A percentile compares a stretch with the other conserved stretches of the same genome.
phyloP scores from a whole-genome alignment of 2,329 filamentous ascomycete genomes.

The Fusarium guadeloupense region DNA sequence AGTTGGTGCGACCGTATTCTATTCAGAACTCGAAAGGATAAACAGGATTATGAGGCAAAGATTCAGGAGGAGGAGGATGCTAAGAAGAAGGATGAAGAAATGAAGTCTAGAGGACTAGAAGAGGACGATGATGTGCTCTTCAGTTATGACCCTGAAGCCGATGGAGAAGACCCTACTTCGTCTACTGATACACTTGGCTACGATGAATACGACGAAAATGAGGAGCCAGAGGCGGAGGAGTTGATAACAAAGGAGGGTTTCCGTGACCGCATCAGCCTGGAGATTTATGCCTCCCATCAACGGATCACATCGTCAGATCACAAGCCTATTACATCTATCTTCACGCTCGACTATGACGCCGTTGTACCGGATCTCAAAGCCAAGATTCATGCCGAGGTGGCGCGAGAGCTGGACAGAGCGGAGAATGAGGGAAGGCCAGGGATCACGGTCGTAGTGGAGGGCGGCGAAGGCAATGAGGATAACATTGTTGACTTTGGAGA shows the following conservation, averaged over 20 bases:
- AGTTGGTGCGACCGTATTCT: conserved; percentile 98
- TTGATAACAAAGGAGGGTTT: conserved; percentile 68
- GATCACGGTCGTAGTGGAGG: conserved; percentile 83
- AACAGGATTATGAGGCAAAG: conserved; percentile 70
- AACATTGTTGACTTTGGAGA: conserved; percentile 79
- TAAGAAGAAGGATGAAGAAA: conserved; percentile 80
- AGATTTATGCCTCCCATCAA: conserved; percentile 87
- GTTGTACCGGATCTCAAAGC: conserved; percentile 87
- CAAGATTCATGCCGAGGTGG: conserved; percentile 85
- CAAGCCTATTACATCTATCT: conserved; percentile 87
- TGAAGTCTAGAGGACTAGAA: conserved; percentile 82
- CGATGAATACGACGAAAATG: conserved; percentile 64
- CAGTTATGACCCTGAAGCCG: conserved; percentile 86
- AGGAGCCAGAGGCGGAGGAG: conserved; percentile 56
- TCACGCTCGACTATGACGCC: conserved; percentile 85
- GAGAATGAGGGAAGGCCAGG: conserved; percentile 90
- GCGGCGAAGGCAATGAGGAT: conserved; percentile 54
- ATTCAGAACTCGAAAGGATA: conserved; percentile 79
- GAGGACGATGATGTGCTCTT: conserved; percentile 88
- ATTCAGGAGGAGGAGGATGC: conserved; percentile 71
- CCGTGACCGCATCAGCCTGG: conserved; percentile 62
- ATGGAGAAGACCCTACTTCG: conserved; percentile 59
- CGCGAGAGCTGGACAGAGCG: conserved; percentile 84
- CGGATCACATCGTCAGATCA: conserved; percentile 92
- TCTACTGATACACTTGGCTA: conserved; percentile 60